These are phyloP conservation scores for Eimeria acervulina DNA, from an alignment of 169 alveolate genomes.

Conservation along the genomic window DNA sequence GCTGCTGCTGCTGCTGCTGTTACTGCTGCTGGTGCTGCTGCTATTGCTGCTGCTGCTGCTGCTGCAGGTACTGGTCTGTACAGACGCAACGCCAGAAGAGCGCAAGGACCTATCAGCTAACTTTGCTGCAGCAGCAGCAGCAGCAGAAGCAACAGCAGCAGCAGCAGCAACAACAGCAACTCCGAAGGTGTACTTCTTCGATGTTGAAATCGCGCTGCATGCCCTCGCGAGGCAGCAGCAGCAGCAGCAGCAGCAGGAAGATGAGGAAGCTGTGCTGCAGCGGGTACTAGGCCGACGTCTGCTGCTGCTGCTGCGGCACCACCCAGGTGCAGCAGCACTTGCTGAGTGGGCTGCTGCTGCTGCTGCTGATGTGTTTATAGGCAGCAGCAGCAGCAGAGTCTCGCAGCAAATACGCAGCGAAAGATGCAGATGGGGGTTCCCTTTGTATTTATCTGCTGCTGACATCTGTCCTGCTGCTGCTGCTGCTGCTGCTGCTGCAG, in stretches of 20 bases:
- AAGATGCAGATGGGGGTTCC: background rate
- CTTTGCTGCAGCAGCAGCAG: background rate
- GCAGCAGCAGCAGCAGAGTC: background rate
- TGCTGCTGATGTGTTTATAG: too few species aligned
- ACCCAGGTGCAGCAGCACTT: conserved; percentile 26
- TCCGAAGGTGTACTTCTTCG: background rate
- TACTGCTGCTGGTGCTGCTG: background rate
- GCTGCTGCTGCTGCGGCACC: background rate
- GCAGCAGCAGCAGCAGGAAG: conserved; percentile 4
- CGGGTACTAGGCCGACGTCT: background rate
- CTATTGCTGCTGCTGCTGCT: background rate
- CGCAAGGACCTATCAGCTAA: background rate
- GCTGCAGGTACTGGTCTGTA: conserved; percentile 32
- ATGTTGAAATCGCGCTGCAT: background rate
- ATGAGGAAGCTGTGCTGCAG: background rate
- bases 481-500: background rate
- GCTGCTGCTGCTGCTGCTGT: conserved; percentile 20
- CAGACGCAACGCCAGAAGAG: background rate
- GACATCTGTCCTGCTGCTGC: background rate
- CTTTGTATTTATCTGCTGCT: background rate
- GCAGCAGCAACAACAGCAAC: background rate
- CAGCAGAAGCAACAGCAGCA: background rate
- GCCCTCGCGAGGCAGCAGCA: background rate
- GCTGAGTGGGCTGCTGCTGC: too few species aligned
- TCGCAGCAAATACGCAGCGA: background rate